A percentile compares a stretch with the other conserved stretches of the same genome.
phyloP scores from a whole-genome alignment of 345 rosid species.

The Tarenaya hassleriana region DNA sequence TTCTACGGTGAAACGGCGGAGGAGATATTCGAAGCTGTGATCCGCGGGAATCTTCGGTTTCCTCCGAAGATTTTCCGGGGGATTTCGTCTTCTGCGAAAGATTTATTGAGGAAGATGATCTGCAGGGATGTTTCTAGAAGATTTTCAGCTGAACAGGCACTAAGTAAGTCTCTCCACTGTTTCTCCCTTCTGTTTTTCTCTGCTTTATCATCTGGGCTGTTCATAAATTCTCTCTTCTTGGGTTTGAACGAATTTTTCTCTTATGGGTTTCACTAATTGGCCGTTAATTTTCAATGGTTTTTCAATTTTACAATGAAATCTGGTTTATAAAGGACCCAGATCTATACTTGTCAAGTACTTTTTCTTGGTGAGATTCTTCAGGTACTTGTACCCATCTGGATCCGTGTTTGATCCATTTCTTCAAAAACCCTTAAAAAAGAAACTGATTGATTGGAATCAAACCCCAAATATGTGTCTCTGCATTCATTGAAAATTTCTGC shows the following conservation, averaged over 20 bases:
- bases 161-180: constrained; percentile 38
- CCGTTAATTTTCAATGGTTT: no score
- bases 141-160: constrained; percentile 68
- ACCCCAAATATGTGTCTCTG: no score
- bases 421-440: no score
- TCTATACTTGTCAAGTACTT: no score
- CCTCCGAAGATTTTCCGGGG: constrained; percentile 41
- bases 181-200: neutral
- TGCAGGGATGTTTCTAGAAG: constrained; percentile 63
- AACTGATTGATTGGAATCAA: no score
- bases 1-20: constrained; percentile 59
- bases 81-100: constrained; percentile 53
- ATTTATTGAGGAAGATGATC: constrained; percentile 69
- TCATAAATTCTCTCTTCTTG: neutral
- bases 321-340: no score
- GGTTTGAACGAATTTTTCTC: neutral
- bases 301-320: no score
- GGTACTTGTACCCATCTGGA: no score
- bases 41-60: constrained; percentile 62
- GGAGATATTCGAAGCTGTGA: constrained; percentile 60
- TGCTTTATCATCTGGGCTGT: neutral
- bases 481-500: no score
- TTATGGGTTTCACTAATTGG: no score
- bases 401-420: no score
- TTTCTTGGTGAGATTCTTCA: no score